Percentiles rank a stretch among this genome's conserved stretches.
These are phyloP conservation scores for Colletotrichum tanaceti DNA, from an alignment of 2,329 filamentous ascomycete species.

Conservation along the genomic window DNA sequence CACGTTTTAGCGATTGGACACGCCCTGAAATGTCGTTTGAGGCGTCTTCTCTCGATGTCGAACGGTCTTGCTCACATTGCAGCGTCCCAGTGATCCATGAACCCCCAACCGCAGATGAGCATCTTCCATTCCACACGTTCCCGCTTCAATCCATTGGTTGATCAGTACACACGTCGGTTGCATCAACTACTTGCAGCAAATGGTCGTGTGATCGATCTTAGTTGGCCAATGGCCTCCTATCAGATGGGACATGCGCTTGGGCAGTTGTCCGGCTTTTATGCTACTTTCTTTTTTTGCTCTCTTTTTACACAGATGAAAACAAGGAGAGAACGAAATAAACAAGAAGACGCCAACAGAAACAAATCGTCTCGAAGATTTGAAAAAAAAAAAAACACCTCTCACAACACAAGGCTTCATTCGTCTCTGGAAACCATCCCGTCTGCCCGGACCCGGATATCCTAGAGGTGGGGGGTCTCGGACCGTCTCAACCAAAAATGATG, in stretches of 20 bases:
- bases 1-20: too few relatives aligned
- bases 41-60: too few relatives aligned
- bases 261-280: background rate
- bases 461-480: background rate
- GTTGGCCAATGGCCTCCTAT: background rate
- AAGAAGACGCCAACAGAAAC: background rate
- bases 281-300: background rate
- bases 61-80: too few relatives aligned
- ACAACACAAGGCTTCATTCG: background rate
- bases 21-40: too few relatives aligned
- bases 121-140: too few relatives aligned
- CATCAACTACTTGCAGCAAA: background rate
- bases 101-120: too few relatives aligned
- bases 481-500: constrained; percentile 53
- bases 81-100: too few relatives aligned
- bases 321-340: background rate
- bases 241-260: background rate
- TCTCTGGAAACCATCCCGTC: background rate
- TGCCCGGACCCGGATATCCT: background rate
- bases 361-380: background rate
- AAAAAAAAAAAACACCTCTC: background rate
- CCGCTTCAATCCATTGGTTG: too few relatives aligned
- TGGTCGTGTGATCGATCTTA: background rate
- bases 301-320: background rate
- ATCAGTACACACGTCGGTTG: background rate